Conservation (phyloP, 805 yeast species). For the Saturnispora sanitii region DNA sequence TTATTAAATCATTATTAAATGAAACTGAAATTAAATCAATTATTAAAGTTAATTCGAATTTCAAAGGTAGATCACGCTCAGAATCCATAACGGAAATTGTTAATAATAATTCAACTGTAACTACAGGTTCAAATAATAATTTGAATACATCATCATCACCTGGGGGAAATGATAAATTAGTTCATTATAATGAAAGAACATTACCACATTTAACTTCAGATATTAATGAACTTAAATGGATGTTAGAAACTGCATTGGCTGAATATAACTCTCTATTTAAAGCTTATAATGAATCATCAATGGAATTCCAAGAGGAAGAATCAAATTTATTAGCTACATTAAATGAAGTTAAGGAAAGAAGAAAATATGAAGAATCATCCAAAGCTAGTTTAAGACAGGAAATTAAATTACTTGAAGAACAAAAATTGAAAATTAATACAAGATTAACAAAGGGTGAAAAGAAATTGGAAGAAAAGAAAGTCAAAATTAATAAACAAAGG, state of each 20-base stretch:
- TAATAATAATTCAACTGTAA: background rate
- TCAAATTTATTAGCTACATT: slow-evolving; percentile 25
- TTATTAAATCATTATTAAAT: slow-evolving; percentile 27
- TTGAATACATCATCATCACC: slow-evolving; percentile 9
- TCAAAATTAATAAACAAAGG: slow-evolving; percentile 27
- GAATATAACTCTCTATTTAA: slow-evolving; percentile 29
- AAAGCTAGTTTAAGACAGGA: slow-evolving; percentile 32
- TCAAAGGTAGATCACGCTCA: slow-evolving; percentile 17
- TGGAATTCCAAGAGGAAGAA: slow-evolving; percentile 33
- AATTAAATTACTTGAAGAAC: slow-evolving; percentile 33
- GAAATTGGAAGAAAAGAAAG: slow-evolving; percentile 21
- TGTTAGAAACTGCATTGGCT: slow-evolving; percentile 33
- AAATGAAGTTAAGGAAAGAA: slow-evolving; percentile 30
- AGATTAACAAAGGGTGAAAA: slow-evolving; percentile 28
- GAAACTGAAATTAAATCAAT: slow-evolving; percentile 25
- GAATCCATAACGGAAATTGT: background rate
- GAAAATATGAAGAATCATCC: slow-evolving; percentile 32
- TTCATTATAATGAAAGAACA: slow-evolving; percentile 11
- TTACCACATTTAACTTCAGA: slow-evolving; percentile 29
- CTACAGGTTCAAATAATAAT: no score
- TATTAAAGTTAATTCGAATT: slow-evolving; percentile 21
- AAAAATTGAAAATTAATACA: slow-evolving; percentile 28
- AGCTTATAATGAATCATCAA: slow-evolving; percentile 25
- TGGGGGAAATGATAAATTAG: slow-evolving; percentile 2
- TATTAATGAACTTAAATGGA: slow-evolving; percentile 34